phyloP scores from a whole-genome alignment of 257 asterid species.

The Plantago elongata region DNA sequence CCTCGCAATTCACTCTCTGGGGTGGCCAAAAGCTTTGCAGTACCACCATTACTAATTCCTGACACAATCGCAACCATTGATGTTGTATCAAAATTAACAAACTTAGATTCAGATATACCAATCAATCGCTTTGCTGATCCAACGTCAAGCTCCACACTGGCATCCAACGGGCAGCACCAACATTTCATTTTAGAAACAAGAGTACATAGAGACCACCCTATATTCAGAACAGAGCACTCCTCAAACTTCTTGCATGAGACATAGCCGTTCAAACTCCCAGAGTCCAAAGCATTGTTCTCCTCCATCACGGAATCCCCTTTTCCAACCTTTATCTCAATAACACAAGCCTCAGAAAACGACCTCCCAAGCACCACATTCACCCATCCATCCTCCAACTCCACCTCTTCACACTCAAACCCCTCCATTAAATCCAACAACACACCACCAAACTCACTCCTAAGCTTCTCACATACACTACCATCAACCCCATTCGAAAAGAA shows the following conservation, averaged over 20 bases:
- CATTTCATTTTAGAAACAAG: slow-evolving; percentile 55
- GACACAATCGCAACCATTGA: slow-evolving; percentile 83
- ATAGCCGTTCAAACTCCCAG: slow-evolving; percentile 10
- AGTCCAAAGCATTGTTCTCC: slow-evolving; percentile 12
- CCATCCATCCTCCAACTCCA: slow-evolving; percentile 61
- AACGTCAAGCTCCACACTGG: slow-evolving; percentile 20
- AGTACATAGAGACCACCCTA: slow-evolving; percentile 45
- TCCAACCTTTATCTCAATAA: slow-evolving; percentile 41
- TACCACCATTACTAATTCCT: slow-evolving; percentile 75
- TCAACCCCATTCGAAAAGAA: slow-evolving; percentile 70
- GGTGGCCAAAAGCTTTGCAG: slow-evolving; percentile 50
- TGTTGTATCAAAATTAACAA: slow-evolving; percentile 89
- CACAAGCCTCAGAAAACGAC: slow-evolving; percentile 49
- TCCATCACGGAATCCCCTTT: slow-evolving; percentile 11
- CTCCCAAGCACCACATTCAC: slow-evolving; percentile 43
- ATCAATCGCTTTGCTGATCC: slow-evolving; percentile 13
- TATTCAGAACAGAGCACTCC: slow-evolving; percentile 25
- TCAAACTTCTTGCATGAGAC: slow-evolving; percentile 29
- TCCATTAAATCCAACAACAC: slow-evolving; percentile 32
- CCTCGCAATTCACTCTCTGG: slow-evolving; percentile 65
- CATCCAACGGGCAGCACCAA: slow-evolving; percentile 43
- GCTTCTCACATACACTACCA: slow-evolving; percentile 29
- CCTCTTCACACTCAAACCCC: slow-evolving; percentile 29
- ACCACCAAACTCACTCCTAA: slow-evolving; percentile 49
- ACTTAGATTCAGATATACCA: slow-evolving; percentile 29